These are phyloP conservation scores for Leavenworthia alabamica DNA, from an alignment of 345 rosid genomes.

Conservation along the genomic window DNA sequence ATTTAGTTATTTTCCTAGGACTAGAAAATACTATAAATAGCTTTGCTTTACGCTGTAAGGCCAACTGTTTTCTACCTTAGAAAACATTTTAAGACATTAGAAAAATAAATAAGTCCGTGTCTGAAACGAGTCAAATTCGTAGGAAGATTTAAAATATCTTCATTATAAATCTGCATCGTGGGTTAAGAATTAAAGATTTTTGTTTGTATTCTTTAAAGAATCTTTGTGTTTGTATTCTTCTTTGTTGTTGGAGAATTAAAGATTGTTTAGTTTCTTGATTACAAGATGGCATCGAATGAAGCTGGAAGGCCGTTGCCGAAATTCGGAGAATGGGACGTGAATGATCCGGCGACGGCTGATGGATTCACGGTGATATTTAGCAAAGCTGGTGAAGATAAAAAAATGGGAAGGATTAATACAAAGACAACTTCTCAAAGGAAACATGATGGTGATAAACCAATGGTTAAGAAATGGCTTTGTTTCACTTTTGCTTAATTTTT, in stretches of 20 bases:
- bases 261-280: slow-evolving; percentile 15
- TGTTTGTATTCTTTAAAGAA: too few relatives aligned
- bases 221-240: too few relatives aligned
- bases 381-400: slow-evolving; percentile 43
- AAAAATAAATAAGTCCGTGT: slow-evolving; percentile 21
- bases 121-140: slow-evolving; percentile 23
- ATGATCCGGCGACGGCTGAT: slow-evolving; percentile 42
- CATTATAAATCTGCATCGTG: slow-evolving; percentile 16
- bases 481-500: slow-evolving; percentile 26
- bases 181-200: too few relatives aligned
- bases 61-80: slow-evolving; percentile 21
- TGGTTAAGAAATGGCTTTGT: slow-evolving; percentile 38
- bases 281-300: slow-evolving; percentile 26
- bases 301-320: slow-evolving; percentile 33
- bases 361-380: slow-evolving; percentile 40
- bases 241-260: not conserved
- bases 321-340: slow-evolving; percentile 49
- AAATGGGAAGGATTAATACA: slow-evolving; percentile 23
- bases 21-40: slow-evolving; percentile 22
- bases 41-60: not conserved
- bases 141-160: slow-evolving; percentile 19
- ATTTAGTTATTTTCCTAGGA: too few relatives aligned
- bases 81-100: slow-evolving; percentile 13
- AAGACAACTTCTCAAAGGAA: slow-evolving; percentile 29
- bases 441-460: slow-evolving; percentile 25